These are phyloP conservation scores for Auricularia sp. DNA, from an alignment of 768 basidiomycete species.

Conservation along the genomic window DNA sequence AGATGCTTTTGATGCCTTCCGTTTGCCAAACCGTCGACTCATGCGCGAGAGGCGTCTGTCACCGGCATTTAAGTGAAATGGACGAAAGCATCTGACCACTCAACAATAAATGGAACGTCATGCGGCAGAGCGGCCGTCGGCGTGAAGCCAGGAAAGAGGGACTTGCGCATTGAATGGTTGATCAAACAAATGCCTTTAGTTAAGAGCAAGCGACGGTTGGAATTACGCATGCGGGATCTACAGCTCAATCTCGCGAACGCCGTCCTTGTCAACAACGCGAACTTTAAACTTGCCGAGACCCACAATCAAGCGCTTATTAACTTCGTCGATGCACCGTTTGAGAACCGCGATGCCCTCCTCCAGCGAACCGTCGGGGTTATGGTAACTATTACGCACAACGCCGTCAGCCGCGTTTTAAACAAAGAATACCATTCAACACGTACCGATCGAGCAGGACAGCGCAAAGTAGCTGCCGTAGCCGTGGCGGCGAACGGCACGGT, in stretches of 20 bases:
- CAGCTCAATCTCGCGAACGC: conserved; percentile 70
- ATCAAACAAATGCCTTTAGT: too few relatives aligned
- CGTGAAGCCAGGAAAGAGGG: too few relatives aligned
- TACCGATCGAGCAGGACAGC: conserved; percentile 82
- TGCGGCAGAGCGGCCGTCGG: too few relatives aligned
- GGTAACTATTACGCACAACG: conserved; percentile 47
- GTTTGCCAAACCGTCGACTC: too few relatives aligned
- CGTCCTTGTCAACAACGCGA: conserved; percentile 88
- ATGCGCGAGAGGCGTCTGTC: too few relatives aligned
- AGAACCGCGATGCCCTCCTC: conserved; percentile 81
- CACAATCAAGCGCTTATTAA: conserved; percentile 72
- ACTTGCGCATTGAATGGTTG: too few relatives aligned
- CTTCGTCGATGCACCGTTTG: conserved; percentile 80
- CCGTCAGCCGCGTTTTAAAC: conserved; percentile 1
- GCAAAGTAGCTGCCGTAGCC: conserved; percentile 93
- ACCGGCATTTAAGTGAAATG: too few relatives aligned
- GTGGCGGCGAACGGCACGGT: conserved; percentile 91
- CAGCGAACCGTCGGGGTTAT: conserved; percentile 74
- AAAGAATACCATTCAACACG: background rate
- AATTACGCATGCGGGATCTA: conserved; percentile 17
- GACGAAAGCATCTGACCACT: too few relatives aligned
- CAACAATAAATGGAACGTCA: too few relatives aligned
- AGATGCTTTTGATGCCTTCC: too few relatives aligned
- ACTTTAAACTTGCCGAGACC: conserved; percentile 76
- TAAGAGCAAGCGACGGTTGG: too few relatives aligned